phyloP scores from a whole-genome alignment of 805 yeast species.

The Candida corydali region DNA sequence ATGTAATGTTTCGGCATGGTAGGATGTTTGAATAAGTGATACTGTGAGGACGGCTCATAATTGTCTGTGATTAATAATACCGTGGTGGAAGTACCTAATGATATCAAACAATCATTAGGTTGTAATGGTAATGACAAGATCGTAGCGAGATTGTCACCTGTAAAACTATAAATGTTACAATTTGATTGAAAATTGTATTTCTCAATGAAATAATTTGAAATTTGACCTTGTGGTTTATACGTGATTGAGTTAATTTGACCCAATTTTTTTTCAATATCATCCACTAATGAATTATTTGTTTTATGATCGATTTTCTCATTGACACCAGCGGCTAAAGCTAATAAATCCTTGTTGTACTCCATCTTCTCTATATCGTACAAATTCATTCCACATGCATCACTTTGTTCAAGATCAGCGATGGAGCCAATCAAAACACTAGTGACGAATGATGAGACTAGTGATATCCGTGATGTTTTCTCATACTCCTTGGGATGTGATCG shows the following conservation, averaged over 20 bases:
- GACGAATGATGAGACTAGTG: constrained; percentile 75
- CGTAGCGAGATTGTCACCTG: constrained; percentile 91
- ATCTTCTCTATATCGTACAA: constrained; percentile 64
- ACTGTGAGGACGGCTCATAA: constrained; percentile 73
- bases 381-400: constrained; percentile 94
- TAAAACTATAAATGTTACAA: constrained; percentile 70
- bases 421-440: constrained; percentile 67
- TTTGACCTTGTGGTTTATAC: constrained; percentile 44
- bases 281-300: constrained; percentile 22
- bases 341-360: constrained; percentile 52
- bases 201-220: constrained; percentile 56
- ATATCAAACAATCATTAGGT: constrained; percentile 72
- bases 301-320: constrained; percentile 30
- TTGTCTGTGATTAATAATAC: constrained; percentile 75
- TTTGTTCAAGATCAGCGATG: constrained; percentile 64
- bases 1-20: constrained; percentile 70
- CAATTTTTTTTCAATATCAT: constrained; percentile 46
- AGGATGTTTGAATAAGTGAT: constrained; percentile 85
- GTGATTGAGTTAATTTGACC: constrained; percentile 52
- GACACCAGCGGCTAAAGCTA: constrained; percentile 52
- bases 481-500: constrained; percentile 50
- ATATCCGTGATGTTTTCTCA: constrained; percentile 54
- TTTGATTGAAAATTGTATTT: constrained; percentile 58
- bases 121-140: constrained; percentile 75
- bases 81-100: constrained; percentile 91